Evolutionary conservation across 2,329 filamentous ascomycete genomes (phyloP), one percentile per base, ranked within the genome.

Genomic region (Rhinocladiella similis): DNA sequence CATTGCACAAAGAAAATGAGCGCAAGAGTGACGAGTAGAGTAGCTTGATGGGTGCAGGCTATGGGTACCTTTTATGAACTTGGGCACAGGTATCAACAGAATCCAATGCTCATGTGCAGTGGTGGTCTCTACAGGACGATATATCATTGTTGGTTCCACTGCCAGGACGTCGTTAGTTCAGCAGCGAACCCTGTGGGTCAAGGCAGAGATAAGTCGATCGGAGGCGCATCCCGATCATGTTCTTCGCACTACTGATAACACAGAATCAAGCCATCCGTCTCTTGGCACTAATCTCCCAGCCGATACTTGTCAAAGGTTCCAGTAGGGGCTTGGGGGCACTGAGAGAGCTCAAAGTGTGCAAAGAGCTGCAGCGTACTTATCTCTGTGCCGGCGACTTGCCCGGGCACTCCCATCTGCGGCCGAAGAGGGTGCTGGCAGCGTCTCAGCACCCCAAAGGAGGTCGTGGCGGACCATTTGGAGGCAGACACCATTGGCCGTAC

Each of bases 131-230:
- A 45, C 42, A 45, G 13, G 42, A 27, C 16, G 19, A 45, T 45
- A 45, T 45, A 45, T 45, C 42, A 45, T 3, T 45, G 5, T 20
- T 45, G 42, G 42, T 12, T 45, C 18, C 19, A 10, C 22, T 20
- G 19, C 39, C 39, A 14, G 14, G 42, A 20, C 14, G 19, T 14
- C 19, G 22, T 45, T 5, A 20, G 42, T 1, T 20, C 22, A 45
- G 42, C 42, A 45, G 42, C 18, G 18, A 25, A n/a, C 42, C 39
- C 18, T 12, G 42, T 45, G 42, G 42, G 19, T 45, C 42, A 2
- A 45, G 42, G 16, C 42, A 45, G 42, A 45, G 42, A 45, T 45
- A 45, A 45, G 42, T 18, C 16, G 19, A 25, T 45, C 42, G 42
- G 42, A 45, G 42, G 42, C 18, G 18, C 19, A 45, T 14, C 19